Percentiles rank a stretch among this genome's conserved stretches.
Evolutionary conservation across 805 yeast genomes (phyloP).

Genomic region (Trichomonascus vanleenenianus): DNA sequence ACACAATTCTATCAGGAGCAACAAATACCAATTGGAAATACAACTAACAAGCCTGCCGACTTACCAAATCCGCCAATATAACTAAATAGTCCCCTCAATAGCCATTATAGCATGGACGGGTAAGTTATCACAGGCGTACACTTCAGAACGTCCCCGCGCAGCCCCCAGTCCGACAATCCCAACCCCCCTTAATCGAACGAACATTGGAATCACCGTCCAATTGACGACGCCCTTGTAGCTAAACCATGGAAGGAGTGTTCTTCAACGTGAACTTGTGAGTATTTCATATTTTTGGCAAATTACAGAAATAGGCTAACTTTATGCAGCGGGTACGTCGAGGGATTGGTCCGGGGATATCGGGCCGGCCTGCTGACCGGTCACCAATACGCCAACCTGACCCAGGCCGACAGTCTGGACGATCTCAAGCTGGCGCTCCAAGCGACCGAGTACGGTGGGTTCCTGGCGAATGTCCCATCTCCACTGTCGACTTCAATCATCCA

Average conservation of each 20-base stretch:
- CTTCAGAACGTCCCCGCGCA: too few relatives aligned
- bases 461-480: constrained; percentile 75
- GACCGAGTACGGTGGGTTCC: constrained; percentile 90
- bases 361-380: constrained; percentile 67
- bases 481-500: constrained; percentile 83
- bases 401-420: constrained; percentile 93
- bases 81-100: too few relatives aligned
- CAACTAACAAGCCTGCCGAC: too few relatives aligned
- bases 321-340: constrained; percentile 77
- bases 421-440: constrained; percentile 88
- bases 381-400: constrained; percentile 88
- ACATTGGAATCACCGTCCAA: not conserved
- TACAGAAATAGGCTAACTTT: not conserved
- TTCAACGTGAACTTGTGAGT: constrained; percentile 69
- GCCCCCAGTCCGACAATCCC: not conserved
- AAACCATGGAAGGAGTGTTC: constrained; percentile 80
- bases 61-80: too few relatives aligned
- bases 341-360: constrained; percentile 88
- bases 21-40: too few relatives aligned
- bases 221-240: not conserved
- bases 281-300: not conserved
- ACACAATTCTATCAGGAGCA: too few relatives aligned
- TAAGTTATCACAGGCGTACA: too few relatives aligned
- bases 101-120: too few relatives aligned
- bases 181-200: not conserved